These are phyloP conservation scores for Pharus latifolius DNA, from an alignment of 176 grass and related monocot species.

Conservation along the genomic window DNA sequence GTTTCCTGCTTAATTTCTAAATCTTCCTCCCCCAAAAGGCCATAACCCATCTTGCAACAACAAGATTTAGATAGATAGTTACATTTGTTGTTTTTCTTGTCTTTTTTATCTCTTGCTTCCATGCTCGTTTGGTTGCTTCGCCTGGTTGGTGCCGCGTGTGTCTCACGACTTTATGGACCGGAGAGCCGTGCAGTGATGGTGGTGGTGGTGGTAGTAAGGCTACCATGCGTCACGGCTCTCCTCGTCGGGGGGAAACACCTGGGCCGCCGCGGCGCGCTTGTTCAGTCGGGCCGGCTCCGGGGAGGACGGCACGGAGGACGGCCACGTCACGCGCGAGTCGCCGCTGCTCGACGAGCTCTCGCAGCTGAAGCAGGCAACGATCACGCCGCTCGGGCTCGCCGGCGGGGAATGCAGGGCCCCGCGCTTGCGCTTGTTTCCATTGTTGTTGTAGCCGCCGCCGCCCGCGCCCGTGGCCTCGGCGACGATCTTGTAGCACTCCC, in stretches of 20 bases:
- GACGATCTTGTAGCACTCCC: constrained; percentile 52
- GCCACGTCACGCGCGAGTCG: constrained; percentile 16
- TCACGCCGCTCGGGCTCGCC: constrained; percentile 48
- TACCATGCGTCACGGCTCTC: constrained; percentile 48
- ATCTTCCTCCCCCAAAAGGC: background rate
- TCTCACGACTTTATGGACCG: background rate
- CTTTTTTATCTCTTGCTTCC: background rate
- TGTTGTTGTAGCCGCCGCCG: no score
- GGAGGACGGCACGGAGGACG: constrained; percentile 22
- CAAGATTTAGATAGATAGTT: no score
- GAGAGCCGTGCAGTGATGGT: no score
- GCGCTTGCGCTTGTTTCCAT: constrained; percentile 70
- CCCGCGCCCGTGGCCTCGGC: background rate
- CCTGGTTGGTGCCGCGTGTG: background rate
- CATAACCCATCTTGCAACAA: no score
- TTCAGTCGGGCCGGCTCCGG: constrained; percentile 15
- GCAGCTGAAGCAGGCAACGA: constrained; percentile 59
- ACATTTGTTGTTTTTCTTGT: background rate
- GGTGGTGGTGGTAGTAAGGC: no score
- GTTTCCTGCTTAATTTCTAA: background rate
- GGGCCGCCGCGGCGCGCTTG: background rate
- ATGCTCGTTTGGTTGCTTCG: background rate
- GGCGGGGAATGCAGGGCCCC: constrained; percentile 29
- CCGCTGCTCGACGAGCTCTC: constrained; percentile 41
- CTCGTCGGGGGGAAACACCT: constrained; percentile 27